Evolutionary conservation across 768 basidiomycete genomes (phyloP), one percentile per base, ranked within the genome.

Genomic region (Pleurotus ostreatus): DNA sequence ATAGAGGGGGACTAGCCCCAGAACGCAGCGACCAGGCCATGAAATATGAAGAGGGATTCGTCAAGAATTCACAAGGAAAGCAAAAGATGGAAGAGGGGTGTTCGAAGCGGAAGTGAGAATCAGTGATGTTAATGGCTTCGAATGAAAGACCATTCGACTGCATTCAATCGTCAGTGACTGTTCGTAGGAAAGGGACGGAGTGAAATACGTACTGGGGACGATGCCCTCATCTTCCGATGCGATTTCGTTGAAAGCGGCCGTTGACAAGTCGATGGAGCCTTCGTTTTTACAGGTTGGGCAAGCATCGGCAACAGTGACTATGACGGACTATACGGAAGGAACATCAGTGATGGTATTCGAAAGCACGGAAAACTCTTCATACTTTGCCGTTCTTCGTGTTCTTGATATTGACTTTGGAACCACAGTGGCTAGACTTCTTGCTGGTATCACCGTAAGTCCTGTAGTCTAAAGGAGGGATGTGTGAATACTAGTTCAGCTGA

Each of bases 251-350:
- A 95, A 94, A 45, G 89, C 88, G 54, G 64, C 83, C 49, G 61
- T 55, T n/a, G 89, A 90, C 43, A 91, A 74, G 63, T 92, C 89
- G 65, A 97, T 84, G 13, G 86, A 89, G 68, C 87, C 78, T 25
- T 37, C 34, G 62, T 80, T 83, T 0, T 64, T 49, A 73, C 92
- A 96, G 16, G 86, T 86, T 22, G 92, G 92, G 77, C 93, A 97
- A 38, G 78, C 85, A 62, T 94, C 92, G 11, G 81, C 89, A 60
- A 97, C 76, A 22, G 75, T 79, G 45, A 85, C 92, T 3, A 69
- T 75, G 57, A 89, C 78, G n/a, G 69, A 66, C 69, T 75, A 20
- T 3, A 62, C 26, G n/a, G n/a, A n/a, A n/a, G n/a, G n/a, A 22
- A 61, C 4, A 23, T 43, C 55, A 41, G 40, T 22, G 49, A 57